A percentile compares a stretch with the other conserved stretches of the same genome.
Evolutionary conservation across 1,139 yeast genomes (phyloP).

Genomic region (Scheffersomyces quercinus): DNA sequence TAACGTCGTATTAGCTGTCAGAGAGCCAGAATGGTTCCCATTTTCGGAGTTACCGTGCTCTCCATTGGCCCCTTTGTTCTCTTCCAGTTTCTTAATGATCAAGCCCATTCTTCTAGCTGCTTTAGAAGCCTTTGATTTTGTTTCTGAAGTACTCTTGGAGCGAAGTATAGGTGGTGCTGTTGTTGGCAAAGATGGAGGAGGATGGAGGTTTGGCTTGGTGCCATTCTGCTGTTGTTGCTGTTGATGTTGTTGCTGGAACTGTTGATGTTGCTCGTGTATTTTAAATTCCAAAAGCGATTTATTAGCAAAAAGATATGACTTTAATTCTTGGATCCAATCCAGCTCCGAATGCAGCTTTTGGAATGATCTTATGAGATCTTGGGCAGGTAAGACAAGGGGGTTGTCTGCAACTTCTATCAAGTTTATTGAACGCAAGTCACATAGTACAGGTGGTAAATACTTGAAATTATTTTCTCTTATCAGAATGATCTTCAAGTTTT

Average conservation of each 20-base stretch:
- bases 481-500: slow-evolving; percentile 56
- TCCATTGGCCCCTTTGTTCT: neutral
- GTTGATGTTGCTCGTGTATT: slow-evolving; percentile 11
- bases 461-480: slow-evolving; percentile 62
- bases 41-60: neutral
- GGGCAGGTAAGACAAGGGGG: slow-evolving; percentile 57
- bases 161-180: slow-evolving; percentile 31
- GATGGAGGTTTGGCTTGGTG: neutral
- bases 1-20: neutral
- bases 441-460: slow-evolving; percentile 56
- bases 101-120: slow-evolving; percentile 67
- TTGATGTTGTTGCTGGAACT: slow-evolving; percentile 7
- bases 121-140: slow-evolving; percentile 58
- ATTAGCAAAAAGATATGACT: slow-evolving; percentile 39
- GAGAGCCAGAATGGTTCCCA: neutral
- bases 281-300: slow-evolving; percentile 23
- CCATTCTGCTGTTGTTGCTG: slow-evolving; percentile 5
- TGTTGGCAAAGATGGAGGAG: slow-evolving; percentile 3
- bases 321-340: slow-evolving; percentile 59
- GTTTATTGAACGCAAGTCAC: slow-evolving; percentile 53
- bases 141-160: slow-evolving; percentile 59
- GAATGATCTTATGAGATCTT: slow-evolving; percentile 33
- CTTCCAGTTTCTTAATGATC: slow-evolving; percentile 49
- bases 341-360: slow-evolving; percentile 41
- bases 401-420: slow-evolving; percentile 73